phyloP scores from a whole-genome alignment of 495 filamentous ascomycete species.

The Hypoxylon fragiforme region DNA sequence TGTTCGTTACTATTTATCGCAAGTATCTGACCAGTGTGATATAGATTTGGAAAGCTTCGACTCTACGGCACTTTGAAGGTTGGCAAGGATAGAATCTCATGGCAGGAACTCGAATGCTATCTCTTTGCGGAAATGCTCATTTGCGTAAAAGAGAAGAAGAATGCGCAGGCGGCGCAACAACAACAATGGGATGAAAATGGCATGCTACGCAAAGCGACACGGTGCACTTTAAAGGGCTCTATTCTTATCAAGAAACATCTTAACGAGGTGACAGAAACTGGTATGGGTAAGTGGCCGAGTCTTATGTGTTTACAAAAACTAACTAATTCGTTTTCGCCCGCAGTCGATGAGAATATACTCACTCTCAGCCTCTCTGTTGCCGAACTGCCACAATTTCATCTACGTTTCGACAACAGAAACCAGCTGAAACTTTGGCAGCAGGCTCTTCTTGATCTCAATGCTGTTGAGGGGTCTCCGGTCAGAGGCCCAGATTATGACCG shows the following conservation, averaged over 20 bases:
- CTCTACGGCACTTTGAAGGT: slow-evolving; percentile 90
- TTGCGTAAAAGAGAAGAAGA: slow-evolving; percentile 96
- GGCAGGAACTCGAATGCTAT: slow-evolving; percentile 98
- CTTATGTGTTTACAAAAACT: slow-evolving; percentile 23
- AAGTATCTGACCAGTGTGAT: slow-evolving; percentile 10
- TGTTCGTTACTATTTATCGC: neutral
- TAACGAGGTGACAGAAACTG: slow-evolving; percentile 78
- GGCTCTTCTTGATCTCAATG: slow-evolving; percentile 81
- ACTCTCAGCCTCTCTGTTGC: slow-evolving; percentile 89
- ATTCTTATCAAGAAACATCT: slow-evolving; percentile 99
- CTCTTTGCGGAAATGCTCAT: slow-evolving; percentile 99
- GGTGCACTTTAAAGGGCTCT: slow-evolving; percentile 93
- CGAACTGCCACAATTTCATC: slow-evolving; percentile 95
- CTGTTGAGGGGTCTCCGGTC: slow-evolving; percentile 60
- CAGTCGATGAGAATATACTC: slow-evolving; percentile 76
- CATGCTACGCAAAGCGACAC: slow-evolving; percentile 64
- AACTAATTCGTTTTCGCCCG: slow-evolving; percentile 36
- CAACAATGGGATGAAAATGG: slow-evolving; percentile 66
- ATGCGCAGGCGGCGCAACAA: slow-evolving; percentile 47
- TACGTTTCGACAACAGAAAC: slow-evolving; percentile 82
- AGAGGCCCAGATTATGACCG: slow-evolving; percentile 66
- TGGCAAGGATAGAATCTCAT: slow-evolving; percentile 94
- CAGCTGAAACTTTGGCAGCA: slow-evolving; percentile 93
- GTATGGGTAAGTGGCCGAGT: slow-evolving; percentile 37
- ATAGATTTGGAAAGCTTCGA: slow-evolving; percentile 89